Conservation (phyloP, 441 rosid species). For the Gossypium trilobum region DNA sequence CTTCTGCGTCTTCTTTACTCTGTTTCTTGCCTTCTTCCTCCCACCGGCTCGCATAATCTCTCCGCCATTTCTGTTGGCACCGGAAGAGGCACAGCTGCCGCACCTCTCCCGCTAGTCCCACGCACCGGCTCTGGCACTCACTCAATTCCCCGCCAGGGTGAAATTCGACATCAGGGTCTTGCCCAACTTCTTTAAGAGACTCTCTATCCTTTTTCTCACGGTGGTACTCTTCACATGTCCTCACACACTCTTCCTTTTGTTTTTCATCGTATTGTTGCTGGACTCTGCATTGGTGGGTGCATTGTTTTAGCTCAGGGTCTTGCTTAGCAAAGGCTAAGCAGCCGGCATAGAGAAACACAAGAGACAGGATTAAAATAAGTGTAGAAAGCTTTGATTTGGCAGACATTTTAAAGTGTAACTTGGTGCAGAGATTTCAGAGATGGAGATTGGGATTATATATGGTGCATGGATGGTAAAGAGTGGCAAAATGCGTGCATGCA, state of each 20-base stretch:
- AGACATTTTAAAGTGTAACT: constrained; percentile 14
- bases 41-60: background rate
- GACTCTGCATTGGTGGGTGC: constrained; percentile 40
- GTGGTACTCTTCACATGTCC: constrained; percentile 28
- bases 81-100: constrained; percentile 21
- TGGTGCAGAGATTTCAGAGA: background rate
- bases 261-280: constrained; percentile 22
- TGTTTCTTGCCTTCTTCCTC: constrained; percentile 4
- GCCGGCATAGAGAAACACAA: constrained; percentile 15
- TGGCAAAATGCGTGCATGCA: constrained; percentile 22
- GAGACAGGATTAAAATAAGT: constrained; percentile 12
- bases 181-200: background rate
- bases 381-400: constrained; percentile 4
- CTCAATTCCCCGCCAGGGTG: constrained; percentile 10
- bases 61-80: constrained; percentile 26
- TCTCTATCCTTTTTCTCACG: constrained; percentile 12
- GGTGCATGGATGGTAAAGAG: background rate
- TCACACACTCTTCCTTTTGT: constrained; percentile 22
- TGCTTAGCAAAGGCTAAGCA: constrained; percentile 19
- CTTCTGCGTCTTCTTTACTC: background rate
- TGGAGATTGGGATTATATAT: background rate
- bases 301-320: constrained; percentile 39
- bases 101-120: constrained; percentile 16
- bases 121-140: constrained; percentile 29
- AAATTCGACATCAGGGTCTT: background rate